phyloP scores from a whole-genome alignment of 2,329 filamentous ascomycete genomes.

The Coniochaeta sp. region DNA sequence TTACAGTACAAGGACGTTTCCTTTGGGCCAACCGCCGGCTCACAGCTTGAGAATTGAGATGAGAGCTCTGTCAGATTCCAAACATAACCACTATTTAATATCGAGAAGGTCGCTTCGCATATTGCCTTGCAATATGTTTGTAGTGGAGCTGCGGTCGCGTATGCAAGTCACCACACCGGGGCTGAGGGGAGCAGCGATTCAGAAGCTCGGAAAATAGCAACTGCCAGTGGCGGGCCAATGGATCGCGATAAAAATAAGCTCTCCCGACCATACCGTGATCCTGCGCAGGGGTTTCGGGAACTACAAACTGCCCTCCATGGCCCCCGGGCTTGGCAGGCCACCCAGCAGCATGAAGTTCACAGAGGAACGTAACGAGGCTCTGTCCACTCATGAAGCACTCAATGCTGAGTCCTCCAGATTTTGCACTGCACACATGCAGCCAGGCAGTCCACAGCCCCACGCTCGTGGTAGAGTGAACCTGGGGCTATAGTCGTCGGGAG shows the following conservation, averaged over 20 bases:
- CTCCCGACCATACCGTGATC: too few relatives aligned
- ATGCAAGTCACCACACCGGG: constrained; percentile 1
- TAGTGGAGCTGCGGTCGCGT: background rate
- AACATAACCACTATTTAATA: constrained; percentile 1
- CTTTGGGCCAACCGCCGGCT: background rate
- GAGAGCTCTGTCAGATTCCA: background rate
- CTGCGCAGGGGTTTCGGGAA: too few relatives aligned
- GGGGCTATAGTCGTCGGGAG: constrained; percentile 7
- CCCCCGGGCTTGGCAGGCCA: background rate
- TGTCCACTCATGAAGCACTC: constrained; percentile 7
- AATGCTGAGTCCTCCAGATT: constrained; percentile 8
- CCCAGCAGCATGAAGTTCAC: background rate
- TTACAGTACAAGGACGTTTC: background rate
- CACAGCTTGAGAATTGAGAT: background rate
- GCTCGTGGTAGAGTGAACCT: constrained; percentile 8
- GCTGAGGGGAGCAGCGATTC: background rate
- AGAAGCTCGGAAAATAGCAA: background rate
- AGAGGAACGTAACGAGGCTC: background rate
- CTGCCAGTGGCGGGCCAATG: background rate
- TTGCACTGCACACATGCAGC: constrained; percentile 10
- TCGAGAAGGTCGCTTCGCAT: background rate
- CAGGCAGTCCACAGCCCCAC: constrained; percentile 12
- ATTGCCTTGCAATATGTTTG: background rate
- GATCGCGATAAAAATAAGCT: constrained; percentile 2
- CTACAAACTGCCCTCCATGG: background rate